These are phyloP conservation scores for Sclerotinia subarctica DNA, from an alignment of 2,329 filamentous ascomycete species.

Conservation along the genomic window DNA sequence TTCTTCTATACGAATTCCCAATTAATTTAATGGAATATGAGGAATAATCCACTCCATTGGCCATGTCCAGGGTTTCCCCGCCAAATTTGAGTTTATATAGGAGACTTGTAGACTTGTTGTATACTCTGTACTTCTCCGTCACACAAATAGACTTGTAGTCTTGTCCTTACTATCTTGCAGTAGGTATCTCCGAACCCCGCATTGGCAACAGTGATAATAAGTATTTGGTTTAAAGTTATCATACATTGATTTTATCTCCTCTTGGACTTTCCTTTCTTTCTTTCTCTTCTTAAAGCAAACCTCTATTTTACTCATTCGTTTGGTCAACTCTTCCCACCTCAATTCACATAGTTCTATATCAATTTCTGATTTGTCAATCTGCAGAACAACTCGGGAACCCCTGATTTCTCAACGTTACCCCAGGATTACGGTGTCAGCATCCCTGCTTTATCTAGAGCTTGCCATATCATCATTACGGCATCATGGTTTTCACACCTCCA, in stretches of 20 bases:
- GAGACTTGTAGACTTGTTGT: too few species aligned
- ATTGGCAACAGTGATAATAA: neutral
- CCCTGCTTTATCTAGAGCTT: neutral
- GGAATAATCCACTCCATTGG: too few species aligned
- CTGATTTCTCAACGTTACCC: neutral
- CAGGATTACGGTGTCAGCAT: neutral
- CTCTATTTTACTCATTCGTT: neutral
- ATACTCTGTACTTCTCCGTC: too few species aligned
- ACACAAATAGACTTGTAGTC: too few species aligned
- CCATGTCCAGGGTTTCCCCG: too few species aligned
- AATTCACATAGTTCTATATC: neutral
- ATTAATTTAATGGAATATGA: too few species aligned
- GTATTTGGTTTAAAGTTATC: neutral
- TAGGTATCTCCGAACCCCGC: neutral
- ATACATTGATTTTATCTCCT: neutral
- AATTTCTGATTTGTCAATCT: neutral
- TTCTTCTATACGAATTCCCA: too few species aligned
- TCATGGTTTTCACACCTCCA: slow-evolving; percentile 53
- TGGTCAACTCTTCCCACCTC: neutral
- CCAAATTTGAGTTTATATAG: too few species aligned
- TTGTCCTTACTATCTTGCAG: neutral
- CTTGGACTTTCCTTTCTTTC: neutral
- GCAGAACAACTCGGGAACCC: neutral
- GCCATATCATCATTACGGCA: slow-evolving; percentile 13
- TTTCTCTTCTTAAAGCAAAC: neutral